Evolutionary conservation across 1,284 basidiomycete genomes (phyloP).

Genomic region (Ceratorhiza oryzae-sativae): DNA sequence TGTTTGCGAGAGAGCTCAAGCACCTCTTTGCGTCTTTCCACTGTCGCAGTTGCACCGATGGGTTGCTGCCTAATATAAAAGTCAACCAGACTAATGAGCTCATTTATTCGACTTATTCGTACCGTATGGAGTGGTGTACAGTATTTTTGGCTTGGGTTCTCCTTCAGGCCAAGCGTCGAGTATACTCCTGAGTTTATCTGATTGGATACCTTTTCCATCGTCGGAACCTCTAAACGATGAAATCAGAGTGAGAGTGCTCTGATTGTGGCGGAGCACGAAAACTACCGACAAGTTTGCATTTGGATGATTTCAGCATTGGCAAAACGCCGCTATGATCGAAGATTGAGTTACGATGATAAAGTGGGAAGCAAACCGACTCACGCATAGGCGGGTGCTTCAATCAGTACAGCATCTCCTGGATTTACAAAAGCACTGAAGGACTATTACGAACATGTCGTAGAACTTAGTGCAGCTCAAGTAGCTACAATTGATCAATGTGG

Average conservation of each 20-base stretch:
- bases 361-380: slow-evolving; percentile 50
- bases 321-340: slow-evolving; percentile 63
- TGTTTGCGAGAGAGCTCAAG: slow-evolving; percentile 78
- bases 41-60: slow-evolving; percentile 72
- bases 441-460: too few species aligned
- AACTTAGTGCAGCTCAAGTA: too few species aligned
- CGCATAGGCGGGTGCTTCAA: slow-evolving; percentile 90
- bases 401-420: slow-evolving; percentile 80
- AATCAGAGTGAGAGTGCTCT: background rate
- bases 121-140: slow-evolving; percentile 77
- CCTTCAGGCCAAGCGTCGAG: slow-evolving; percentile 78
- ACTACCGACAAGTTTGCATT: slow-evolving; percentile 72
- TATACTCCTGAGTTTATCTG: slow-evolving; percentile 67
- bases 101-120: background rate
- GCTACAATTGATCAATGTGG: too few species aligned
- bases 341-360: background rate
- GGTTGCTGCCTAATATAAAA: slow-evolving; percentile 36
- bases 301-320: slow-evolving; percentile 65
- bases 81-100: background rate
- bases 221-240: slow-evolving; percentile 69
- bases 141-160: slow-evolving; percentile 76
- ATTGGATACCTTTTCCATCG: slow-evolving; percentile 77
- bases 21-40: slow-evolving; percentile 78
- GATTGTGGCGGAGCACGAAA: too few species aligned
- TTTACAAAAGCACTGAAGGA: slow-evolving; percentile 61